Base-by-base conservation (phyloP, 169 alveolate genomes). In the Plasmodium adleri region DNA sequence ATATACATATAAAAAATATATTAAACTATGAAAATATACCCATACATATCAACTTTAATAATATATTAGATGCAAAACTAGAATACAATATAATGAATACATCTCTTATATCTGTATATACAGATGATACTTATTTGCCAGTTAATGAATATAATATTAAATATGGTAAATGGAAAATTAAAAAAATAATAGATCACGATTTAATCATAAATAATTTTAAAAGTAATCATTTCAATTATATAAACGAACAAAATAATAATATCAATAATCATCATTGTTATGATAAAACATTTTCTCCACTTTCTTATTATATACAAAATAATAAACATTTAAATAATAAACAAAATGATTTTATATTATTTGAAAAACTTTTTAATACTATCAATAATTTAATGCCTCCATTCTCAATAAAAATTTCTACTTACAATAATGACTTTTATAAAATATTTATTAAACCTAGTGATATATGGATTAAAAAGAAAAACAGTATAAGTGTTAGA, bases 391-490 rank as follows among this genome's bases (percentile, higher is more conserved):
- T 86, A 43, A 86, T 86, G 86, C 92, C 92, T 0, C 92, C 92
- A 7, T 86, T 86, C 20, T 60, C 92, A 1, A 32, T 86, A 26
- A 86, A 73, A 62, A 28, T 86, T 26, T 71, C 88, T 10, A 86
- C 92, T 1, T 71, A 59, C 24, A 72, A 86, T 60, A 24, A 43
- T 1, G 92, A 86, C 9, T 15, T 86, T 12, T 86, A 86, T 67
- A 72, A 60, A 86, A 28, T 86, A 6, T 28, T 17, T 17, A 72
- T 86, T 7, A 86, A 86, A 39, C 88, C 92, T 9, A 86, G 71
- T 62, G 92, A 86, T 50, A 86, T 86, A 24, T 86, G 92, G 92
- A 62, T 86, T 3, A 86, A 86, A 39, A 86, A 86, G 59, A 39
- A 54, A 72, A 86, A 86, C 47, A 86, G 92, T 22, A 39, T 86